Evolutionary conservation across 2,329 filamentous ascomycete species (phyloP).

Genomic region (Penicillium sp.): DNA sequence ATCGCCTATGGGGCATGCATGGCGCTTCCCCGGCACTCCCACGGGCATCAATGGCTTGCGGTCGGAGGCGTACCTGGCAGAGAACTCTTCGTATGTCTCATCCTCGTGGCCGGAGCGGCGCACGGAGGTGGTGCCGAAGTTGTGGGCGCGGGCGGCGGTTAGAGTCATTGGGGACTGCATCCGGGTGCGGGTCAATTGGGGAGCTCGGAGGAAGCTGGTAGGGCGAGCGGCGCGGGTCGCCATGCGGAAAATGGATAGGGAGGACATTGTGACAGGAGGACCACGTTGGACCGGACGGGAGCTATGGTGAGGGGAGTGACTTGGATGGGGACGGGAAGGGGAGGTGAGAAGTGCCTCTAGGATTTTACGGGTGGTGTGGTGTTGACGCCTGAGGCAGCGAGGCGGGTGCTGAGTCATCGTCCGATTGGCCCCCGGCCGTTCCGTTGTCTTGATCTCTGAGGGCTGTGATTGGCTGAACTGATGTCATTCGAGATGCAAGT

Average conservation of each 20-base stretch:
- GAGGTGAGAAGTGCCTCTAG: slow-evolving; percentile 28
- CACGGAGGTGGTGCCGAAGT: slow-evolving; percentile 54
- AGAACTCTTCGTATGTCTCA: slow-evolving; percentile 99
- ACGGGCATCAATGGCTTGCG: slow-evolving; percentile 25
- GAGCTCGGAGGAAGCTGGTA: slow-evolving; percentile 60
- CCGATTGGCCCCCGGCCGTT: slow-evolving; percentile 21
- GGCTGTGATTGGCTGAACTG: slow-evolving; percentile 24
- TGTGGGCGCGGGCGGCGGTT: slow-evolving; percentile 61
- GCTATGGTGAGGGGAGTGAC: slow-evolving; percentile 23
- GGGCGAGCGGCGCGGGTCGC: slow-evolving; percentile 63
- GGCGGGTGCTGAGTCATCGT: slow-evolving; percentile 20
- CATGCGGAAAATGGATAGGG: slow-evolving; percentile 65
- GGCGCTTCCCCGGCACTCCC: slow-evolving; percentile 7
- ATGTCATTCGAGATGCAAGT: slow-evolving; percentile 11
- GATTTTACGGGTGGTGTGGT: slow-evolving; percentile 42
- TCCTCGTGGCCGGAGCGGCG: slow-evolving; percentile 68
- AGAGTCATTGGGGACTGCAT: slow-evolving; percentile 54
- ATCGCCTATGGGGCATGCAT: slow-evolving; percentile 15
- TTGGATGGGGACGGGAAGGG: slow-evolving; percentile 22
- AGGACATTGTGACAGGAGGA: slow-evolving; percentile 54
- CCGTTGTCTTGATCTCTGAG: slow-evolving; percentile 28
- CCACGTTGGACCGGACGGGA: slow-evolving; percentile 20
- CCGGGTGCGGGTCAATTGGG: slow-evolving; percentile 56
- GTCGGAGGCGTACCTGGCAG: slow-evolving; percentile 69
- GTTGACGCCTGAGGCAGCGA: slow-evolving; percentile 28